Percentiles rank a stretch among this genome's conserved stretches.
Conservation (phyloP, 306 rosid species). For the Acacia confusa region DNA sequence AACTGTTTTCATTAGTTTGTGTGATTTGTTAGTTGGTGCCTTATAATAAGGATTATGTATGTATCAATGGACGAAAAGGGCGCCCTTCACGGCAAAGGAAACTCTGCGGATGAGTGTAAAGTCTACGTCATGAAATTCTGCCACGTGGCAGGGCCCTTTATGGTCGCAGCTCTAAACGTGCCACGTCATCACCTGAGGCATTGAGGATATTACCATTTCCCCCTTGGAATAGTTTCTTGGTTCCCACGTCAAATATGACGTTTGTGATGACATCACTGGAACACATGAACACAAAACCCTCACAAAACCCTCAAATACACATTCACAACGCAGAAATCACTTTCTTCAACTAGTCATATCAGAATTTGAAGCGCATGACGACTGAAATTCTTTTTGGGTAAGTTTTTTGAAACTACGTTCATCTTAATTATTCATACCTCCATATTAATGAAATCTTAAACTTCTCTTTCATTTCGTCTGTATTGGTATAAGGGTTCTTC, state of each 20-base stretch:
- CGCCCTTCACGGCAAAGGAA: conserved; percentile 41
- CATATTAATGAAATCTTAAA: not conserved
- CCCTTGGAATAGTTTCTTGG: conserved; percentile 19
- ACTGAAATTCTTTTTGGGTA: conserved; percentile 38
- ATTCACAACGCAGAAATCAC: not conserved
- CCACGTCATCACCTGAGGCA: conserved; percentile 29
- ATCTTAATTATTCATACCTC: not conserved
- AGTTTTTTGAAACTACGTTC: conserved; percentile 16
- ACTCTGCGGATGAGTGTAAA: not conserved
- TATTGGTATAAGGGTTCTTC: not conserved
- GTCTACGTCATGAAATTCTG: not conserved
- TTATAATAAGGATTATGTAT: too few relatives aligned
- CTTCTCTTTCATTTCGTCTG: not conserved
- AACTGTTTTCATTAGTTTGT: too few relatives aligned
- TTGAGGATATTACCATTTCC: not conserved
- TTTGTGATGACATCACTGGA: conserved; percentile 10
- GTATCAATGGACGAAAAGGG: not conserved
- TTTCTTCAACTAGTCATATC: not conserved
- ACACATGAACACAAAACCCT: conserved; percentile 23
- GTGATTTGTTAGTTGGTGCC: too few relatives aligned
- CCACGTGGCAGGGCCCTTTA: conserved; percentile 34
- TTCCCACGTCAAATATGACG: conserved; percentile 40
- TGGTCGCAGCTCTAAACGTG: not conserved
- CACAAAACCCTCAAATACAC: conserved; percentile 19
- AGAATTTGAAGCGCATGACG: conserved; percentile 37